These are phyloP conservation scores for Plasmodium cynomolgi DNA, from an alignment of 169 alveolate genomes.

Conservation along the genomic window DNA sequence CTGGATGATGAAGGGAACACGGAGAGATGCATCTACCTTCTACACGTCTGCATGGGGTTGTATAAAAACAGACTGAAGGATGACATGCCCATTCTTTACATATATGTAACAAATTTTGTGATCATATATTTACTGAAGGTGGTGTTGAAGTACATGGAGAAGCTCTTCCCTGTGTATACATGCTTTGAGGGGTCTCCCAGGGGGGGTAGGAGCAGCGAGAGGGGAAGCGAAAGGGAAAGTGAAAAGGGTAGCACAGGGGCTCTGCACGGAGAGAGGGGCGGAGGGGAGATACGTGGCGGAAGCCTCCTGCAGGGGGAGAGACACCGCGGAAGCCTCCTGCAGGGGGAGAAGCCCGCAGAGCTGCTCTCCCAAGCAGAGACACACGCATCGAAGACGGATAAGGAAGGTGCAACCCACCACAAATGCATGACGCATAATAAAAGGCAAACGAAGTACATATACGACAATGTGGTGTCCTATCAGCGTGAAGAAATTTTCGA, in stretches of 20 bases:
- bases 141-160: slow-evolving; percentile 29
- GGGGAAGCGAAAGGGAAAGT: neutral
- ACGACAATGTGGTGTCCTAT: slow-evolving; percentile 38
- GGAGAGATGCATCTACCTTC: slow-evolving; percentile 49
- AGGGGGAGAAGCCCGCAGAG: neutral
- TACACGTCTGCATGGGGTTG: slow-evolving; percentile 37
- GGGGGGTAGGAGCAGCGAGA: neutral
- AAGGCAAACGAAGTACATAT: slow-evolving; percentile 27
- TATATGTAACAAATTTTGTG: slow-evolving; percentile 21
- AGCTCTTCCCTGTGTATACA: slow-evolving; percentile 11
- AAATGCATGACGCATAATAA: neutral
- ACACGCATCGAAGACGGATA: neutral
- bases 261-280: neutral
- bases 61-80: slow-evolving; percentile 36
- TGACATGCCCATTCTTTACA: slow-evolving; percentile 11
- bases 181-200: neutral
- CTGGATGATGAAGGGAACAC: slow-evolving; percentile 35
- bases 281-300: neutral
- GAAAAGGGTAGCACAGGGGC: neutral
- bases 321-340: neutral
- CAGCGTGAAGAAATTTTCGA: slow-evolving; percentile 37
- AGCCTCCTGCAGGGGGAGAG: neutral
- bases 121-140: slow-evolving; percentile 34
- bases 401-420: slow-evolving; percentile 4
- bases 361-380: neutral